Percentiles rank a stretch among this genome's conserved stretches.
Conservation (phyloP, 2,329 filamentous ascomycete species). For the Penicillium sp. region DNA sequence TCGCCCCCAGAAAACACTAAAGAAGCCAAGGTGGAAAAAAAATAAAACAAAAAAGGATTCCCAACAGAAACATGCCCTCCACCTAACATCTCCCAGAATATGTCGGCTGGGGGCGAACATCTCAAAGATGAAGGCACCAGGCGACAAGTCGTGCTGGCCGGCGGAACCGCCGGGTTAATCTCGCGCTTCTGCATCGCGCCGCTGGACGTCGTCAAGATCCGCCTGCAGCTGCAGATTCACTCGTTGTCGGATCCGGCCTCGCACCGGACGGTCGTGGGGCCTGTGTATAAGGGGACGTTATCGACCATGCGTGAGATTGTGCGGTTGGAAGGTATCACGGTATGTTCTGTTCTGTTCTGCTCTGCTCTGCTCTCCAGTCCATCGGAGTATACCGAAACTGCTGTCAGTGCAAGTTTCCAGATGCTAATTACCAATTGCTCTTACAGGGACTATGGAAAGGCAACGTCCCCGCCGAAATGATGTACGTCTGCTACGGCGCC, state of each 20-base stretch:
- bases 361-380: not conserved
- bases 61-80: not conserved
- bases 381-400: not conserved
- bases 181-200: conserved; percentile 95
- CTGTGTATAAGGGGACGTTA: conserved; percentile 72
- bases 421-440: too few relatives aligned
- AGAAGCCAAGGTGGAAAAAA: conserved; percentile 8
- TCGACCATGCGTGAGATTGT: conserved; percentile 78
- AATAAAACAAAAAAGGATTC: conserved; percentile 1
- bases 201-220: conserved; percentile 97
- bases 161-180: conserved; percentile 78
- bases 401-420: too few relatives aligned
- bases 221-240: conserved; percentile 89
- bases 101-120: conserved; percentile 66
- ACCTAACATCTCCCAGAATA: conserved; percentile 53
- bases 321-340: conserved; percentile 77
- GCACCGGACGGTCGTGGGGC: conserved; percentile 52
- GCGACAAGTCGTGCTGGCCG: conserved; percentile 67
- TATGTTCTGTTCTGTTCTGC: conserved; percentile 27
- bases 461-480: conserved; percentile 90
- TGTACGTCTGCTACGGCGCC: conserved; percentile 90
- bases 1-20: conserved; percentile 12
- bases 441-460: conserved; percentile 84
- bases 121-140: conserved; percentile 75
- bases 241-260: conserved; percentile 75